phyloP scores from a whole-genome alignment of 2,329 filamentous ascomycete genomes.

The Diplodia corticola region DNA sequence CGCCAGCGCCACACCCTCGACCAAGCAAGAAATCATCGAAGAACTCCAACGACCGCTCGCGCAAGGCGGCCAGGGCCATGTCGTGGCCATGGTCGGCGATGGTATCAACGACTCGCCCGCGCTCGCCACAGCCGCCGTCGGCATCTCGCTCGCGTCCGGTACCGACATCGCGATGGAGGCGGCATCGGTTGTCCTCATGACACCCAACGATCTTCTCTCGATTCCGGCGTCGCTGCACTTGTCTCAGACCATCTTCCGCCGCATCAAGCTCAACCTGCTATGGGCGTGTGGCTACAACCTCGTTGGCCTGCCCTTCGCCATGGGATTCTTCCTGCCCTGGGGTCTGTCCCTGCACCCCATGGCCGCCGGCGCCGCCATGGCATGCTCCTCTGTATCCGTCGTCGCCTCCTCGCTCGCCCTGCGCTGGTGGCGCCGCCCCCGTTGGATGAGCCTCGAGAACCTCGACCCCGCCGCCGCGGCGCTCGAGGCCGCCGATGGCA shows the following conservation, averaged over 20 bases:
- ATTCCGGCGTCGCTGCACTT: conserved; percentile 86
- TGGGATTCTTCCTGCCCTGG: conserved; percentile 92
- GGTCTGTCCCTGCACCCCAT: conserved; percentile 88
- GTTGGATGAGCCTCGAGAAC: conserved; percentile 77
- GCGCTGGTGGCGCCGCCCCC: conserved; percentile 80
- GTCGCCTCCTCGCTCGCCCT: conserved; percentile 80
- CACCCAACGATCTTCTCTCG: conserved; percentile 84
- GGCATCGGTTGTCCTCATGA: conserved; percentile 94
- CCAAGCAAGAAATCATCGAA: conserved; percentile 84
- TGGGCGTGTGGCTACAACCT: conserved; percentile 95
- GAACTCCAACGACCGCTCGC: conserved; percentile 61
- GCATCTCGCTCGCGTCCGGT: conserved; percentile 87
- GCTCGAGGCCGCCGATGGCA: not conserved
- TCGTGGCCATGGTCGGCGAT: conserved; percentile 93
- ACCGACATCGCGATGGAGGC: conserved; percentile 98
- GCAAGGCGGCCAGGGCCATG: conserved; percentile 56
- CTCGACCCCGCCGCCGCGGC: conserved; percentile 48
- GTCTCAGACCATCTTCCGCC: conserved; percentile 78
- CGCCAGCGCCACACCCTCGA: conserved; percentile 84
- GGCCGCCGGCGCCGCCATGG: conserved; percentile 94
- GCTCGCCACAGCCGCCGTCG: conserved; percentile 86
- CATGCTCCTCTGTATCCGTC: conserved; percentile 83
- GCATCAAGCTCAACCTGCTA: conserved; percentile 89
- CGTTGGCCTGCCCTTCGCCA: conserved; percentile 89
- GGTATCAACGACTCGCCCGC: conserved; percentile 98